phyloP scores from a whole-genome alignment of 208 protist species.

The Trypanosomatidae sp. region DNA sequence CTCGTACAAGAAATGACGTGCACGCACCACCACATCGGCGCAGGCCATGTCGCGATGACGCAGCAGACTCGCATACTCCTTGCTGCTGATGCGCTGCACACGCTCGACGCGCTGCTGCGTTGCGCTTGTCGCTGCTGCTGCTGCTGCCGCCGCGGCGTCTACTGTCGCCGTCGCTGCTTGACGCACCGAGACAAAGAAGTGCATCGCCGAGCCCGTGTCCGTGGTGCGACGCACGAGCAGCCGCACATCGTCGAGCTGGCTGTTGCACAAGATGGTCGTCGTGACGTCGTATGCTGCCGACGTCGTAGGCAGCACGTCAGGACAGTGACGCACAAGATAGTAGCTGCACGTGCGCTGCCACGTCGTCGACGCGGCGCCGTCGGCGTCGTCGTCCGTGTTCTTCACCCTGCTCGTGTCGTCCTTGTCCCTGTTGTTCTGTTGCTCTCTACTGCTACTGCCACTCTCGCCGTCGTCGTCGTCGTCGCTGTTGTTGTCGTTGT shows the following conservation, averaged over 20 bases:
- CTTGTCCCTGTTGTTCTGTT: no score
- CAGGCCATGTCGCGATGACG: conserved; percentile 28
- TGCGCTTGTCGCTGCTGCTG: not conserved
- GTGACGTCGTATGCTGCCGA: conserved; percentile 19
- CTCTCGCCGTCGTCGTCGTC: no score
- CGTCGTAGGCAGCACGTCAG: conserved; percentile 14
- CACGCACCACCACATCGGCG: conserved; percentile 28
- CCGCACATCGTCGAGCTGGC: conserved; percentile 41
- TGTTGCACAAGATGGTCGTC: conserved; percentile 44
- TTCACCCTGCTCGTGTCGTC: no score
- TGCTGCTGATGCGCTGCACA: conserved; percentile 51
- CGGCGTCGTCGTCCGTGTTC: no score
- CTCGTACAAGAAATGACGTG: conserved; percentile 47
- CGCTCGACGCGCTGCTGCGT: conserved; percentile 24
- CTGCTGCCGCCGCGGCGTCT: not conserved
- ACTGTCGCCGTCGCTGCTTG: conserved; percentile 1
- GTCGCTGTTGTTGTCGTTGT: no score
- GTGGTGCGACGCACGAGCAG: conserved; percentile 29
- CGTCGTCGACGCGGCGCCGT: no score
- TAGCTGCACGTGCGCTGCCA: conserved; percentile 11
- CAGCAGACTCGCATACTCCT: conserved; percentile 53
- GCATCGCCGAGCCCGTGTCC: conserved; percentile 32
- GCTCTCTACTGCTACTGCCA: no score
- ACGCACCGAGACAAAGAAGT: conserved; percentile 49
- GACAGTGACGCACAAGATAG: conserved; percentile 27